These are phyloP conservation scores for Teratosphaeria nubilosa DNA, from an alignment of 2,329 filamentous ascomycete genomes.

Conservation along the genomic window DNA sequence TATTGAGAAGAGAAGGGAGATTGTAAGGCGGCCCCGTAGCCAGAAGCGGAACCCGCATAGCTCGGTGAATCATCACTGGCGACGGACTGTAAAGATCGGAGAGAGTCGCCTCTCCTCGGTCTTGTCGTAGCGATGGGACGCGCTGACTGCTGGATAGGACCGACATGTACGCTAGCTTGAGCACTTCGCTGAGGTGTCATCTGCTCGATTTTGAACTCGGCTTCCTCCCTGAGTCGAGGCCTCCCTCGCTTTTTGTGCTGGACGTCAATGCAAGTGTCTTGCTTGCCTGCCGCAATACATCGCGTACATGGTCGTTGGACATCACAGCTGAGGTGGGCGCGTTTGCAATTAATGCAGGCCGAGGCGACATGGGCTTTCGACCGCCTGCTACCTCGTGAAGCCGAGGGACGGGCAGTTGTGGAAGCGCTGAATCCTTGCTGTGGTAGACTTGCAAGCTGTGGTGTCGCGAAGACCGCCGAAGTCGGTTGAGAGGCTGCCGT, in stretches of 20 bases:
- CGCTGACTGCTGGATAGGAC: conserved; percentile 3
- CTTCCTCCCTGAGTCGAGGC: conserved; percentile 64
- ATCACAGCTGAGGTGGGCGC: conserved; percentile 61
- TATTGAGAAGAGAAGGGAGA: conserved; percentile 8
- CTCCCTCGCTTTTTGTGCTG: conserved; percentile 78
- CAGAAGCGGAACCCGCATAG: conserved; percentile 10
- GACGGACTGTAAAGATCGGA: conserved; percentile 23
- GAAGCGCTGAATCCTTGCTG: neutral
- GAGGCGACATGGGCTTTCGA: conserved; percentile 64
- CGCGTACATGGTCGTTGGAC: conserved; percentile 67
- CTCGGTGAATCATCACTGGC: conserved; percentile 20
- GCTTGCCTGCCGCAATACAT: conserved; percentile 67
- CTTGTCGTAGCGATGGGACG: conserved; percentile 18
- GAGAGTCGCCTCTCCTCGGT: conserved; percentile 22
- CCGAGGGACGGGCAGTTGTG: neutral
- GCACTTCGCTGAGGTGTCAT: conserved; percentile 7
- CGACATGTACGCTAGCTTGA: conserved; percentile 11
- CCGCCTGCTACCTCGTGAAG: conserved; percentile 16
- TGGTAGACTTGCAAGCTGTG: neutral
- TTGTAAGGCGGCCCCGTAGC: conserved; percentile 10
- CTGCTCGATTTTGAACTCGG: conserved; percentile 16
- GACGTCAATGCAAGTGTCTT: conserved; percentile 69
- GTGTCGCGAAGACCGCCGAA: neutral
- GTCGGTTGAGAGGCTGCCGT: neutral
- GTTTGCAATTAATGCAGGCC: conserved; percentile 77